Conservation (phyloP, 805 yeast genomes). For the Pichia scutulata region DNA sequence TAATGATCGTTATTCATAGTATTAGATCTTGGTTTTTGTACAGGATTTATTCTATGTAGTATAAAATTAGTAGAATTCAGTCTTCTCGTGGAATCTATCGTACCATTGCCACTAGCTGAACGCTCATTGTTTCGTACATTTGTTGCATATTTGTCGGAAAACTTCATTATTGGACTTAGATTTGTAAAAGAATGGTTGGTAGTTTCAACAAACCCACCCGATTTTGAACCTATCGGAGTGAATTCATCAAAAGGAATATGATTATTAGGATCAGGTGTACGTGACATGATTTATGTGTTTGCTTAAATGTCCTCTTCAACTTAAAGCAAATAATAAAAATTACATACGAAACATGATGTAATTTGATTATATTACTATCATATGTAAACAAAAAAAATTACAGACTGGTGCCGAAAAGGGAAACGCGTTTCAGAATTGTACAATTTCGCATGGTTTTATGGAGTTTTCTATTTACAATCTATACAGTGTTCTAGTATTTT, state of each 20-base stretch:
- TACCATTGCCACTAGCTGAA: neutral
- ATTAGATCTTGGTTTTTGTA: neutral
- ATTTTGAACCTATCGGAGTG: slow-evolving; percentile 13
- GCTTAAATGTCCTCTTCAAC: neutral
- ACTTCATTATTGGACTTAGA: slow-evolving; percentile 1
- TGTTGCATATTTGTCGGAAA: neutral
- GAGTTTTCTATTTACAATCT: neutral
- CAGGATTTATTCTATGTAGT: slow-evolving; percentile 1
- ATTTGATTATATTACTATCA: no score
- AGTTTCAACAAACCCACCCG: neutral
- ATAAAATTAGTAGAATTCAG: neutral
- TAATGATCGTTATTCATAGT: neutral
- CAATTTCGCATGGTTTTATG: neutral
- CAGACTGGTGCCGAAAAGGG: neutral
- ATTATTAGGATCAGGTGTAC: neutral
- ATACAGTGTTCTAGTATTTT: neutral
- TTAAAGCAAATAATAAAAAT: neutral
- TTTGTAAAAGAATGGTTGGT: slow-evolving; percentile 1
- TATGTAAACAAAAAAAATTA: neutral
- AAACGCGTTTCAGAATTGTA: slow-evolving; percentile 1
- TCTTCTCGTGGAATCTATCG: neutral
- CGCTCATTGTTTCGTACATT: neutral
- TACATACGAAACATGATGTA: no score
- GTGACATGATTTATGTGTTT: neutral
- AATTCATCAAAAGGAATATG: slow-evolving; percentile 4